Percentiles rank a stretch among this genome's conserved stretches.
These are phyloP conservation scores for Podospora appendiculata DNA, from an alignment of 495 filamentous ascomycete species.

Conservation along the genomic window DNA sequence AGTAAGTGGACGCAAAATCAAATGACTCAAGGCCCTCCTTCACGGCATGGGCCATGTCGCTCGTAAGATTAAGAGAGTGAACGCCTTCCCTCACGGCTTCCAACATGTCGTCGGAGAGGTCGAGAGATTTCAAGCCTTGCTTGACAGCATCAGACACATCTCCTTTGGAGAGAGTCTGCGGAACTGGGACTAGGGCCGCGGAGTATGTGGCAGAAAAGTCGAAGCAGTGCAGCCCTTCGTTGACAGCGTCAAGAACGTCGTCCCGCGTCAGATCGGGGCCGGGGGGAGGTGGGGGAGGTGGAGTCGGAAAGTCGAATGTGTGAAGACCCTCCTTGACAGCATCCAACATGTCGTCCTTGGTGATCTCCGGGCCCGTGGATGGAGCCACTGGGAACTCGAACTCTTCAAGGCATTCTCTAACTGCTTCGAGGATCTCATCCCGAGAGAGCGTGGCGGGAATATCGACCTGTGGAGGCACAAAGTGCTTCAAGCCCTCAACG, in stretches of 20 bases:
- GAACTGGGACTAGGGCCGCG: conserved; percentile 15
- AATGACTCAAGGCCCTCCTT: conserved; percentile 10
- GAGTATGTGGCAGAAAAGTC: conserved; percentile 25
- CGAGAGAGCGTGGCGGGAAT: conserved; percentile 59
- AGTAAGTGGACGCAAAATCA: conserved; percentile 15
- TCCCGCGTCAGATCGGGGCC: conserved; percentile 20
- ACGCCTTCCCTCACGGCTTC: conserved; percentile 21
- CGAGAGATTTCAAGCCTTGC: conserved; percentile 15
- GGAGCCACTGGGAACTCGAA: conserved; percentile 56
- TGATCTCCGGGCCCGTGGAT: conserved; percentile 34
- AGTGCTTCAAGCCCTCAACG: conserved; percentile 73
- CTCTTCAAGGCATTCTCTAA: conserved; percentile 69
- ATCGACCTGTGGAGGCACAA: conserved; percentile 60
- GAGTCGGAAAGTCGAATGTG: conserved; percentile 35
- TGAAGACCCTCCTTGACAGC: conserved; percentile 47
- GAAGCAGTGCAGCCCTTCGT: conserved; percentile 33
- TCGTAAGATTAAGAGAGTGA: conserved; percentile 7
- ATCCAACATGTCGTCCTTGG: conserved; percentile 44
- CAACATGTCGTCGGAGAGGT: conserved; percentile 15
- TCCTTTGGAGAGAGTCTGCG: conserved; percentile 12
- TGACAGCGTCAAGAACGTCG: conserved; percentile 38
- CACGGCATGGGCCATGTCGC: conserved; percentile 10
- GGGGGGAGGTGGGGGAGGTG: conserved; percentile 8
- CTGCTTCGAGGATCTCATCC: conserved; percentile 67
- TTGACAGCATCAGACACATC: conserved; percentile 22